phyloP scores from a whole-genome alignment of 306 rosid species.

The Vigna nakashimae region DNA sequence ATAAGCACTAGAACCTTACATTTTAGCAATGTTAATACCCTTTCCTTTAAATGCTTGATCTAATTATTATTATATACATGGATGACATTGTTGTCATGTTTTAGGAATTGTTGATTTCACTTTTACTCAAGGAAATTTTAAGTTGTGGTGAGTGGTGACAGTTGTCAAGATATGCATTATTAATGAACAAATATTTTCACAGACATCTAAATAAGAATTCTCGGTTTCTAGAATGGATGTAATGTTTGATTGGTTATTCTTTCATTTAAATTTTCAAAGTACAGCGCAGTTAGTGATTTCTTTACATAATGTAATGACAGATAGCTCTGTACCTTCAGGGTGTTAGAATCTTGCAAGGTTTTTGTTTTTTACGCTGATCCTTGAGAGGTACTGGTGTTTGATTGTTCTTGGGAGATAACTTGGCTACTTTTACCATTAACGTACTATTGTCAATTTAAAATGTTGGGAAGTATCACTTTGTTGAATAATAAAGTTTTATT shows the following conservation, averaged over 20 bases:
- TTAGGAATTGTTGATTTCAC: constrained; percentile 13
- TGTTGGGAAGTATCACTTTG: constrained; percentile 24
- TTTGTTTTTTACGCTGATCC: constrained; percentile 7
- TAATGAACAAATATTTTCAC: constrained; percentile 27
- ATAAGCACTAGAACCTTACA: constrained; percentile 11
- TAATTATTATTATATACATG: neutral
- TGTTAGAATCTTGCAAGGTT: constrained; percentile 28
- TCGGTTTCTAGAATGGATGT: constrained; percentile 18
- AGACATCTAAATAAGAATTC: constrained; percentile 6
- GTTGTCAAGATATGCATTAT: constrained; percentile 35
- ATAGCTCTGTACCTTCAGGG: constrained; percentile 21
- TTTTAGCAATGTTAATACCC: neutral
- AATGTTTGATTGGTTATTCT: constrained; percentile 21
- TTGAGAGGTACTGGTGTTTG: constrained; percentile 21
- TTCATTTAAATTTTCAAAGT: constrained; percentile 5
- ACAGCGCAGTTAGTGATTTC: constrained; percentile 32
- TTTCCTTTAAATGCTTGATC: constrained; percentile 31
- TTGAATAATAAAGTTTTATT: constrained; percentile 13
- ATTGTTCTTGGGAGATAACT: constrained; percentile 36
- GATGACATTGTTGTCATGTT: constrained; percentile 13
- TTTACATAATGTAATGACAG: constrained; percentile 29
- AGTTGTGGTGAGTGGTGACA: constrained; percentile 11
- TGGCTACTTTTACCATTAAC: constrained; percentile 20
- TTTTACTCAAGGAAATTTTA: constrained; percentile 30
- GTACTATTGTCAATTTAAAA: constrained; percentile 35